These are phyloP conservation scores for Prosopis cineraria DNA, from an alignment of 306 rosid genomes.

Conservation along the genomic window DNA sequence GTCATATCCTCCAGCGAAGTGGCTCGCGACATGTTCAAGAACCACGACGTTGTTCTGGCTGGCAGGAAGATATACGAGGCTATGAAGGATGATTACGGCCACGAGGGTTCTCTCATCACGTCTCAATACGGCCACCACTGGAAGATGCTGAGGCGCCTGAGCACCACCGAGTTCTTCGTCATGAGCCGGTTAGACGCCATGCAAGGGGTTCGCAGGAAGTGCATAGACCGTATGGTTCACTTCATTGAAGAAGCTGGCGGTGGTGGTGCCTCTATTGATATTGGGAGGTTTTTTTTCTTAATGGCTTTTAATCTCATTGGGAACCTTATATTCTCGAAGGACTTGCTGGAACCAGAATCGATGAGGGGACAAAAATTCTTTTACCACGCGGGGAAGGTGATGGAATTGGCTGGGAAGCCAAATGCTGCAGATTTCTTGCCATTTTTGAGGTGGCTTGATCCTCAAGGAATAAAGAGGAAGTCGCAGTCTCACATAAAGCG, in stretches of 20 bases:
- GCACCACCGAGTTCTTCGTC: constrained; percentile 62
- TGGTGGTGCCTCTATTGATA: constrained; percentile 40
- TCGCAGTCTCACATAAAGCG: constrained; percentile 67
- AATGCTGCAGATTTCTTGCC: constrained; percentile 80
- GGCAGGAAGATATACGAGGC: constrained; percentile 83
- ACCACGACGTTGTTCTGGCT: constrained; percentile 60
- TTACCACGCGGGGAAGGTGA: constrained; percentile 63
- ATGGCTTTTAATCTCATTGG: constrained; percentile 88
- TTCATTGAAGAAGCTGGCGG: constrained; percentile 41
- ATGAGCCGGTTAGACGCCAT: constrained; percentile 56
- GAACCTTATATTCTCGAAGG: constrained; percentile 79
- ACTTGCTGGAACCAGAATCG: constrained; percentile 60
- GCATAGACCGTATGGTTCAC: constrained; percentile 62
- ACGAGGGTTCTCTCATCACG: constrained; percentile 68
- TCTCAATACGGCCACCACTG: constrained; percentile 80
- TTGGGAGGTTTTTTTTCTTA: constrained; percentile 63
- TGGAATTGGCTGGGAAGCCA: constrained; percentile 85
- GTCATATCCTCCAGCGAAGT: constrained; percentile 63
- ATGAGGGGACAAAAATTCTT: constrained; percentile 69
- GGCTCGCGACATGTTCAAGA: constrained; percentile 72
- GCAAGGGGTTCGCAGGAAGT: constrained; percentile 47
- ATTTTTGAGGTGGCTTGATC: constrained; percentile 61
- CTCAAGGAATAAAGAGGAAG: constrained; percentile 70
- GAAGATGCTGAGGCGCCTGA: constrained; percentile 67
- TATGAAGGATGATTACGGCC: constrained; percentile 66